Percentiles rank a stretch among this genome's conserved stretches.
Conservation (phyloP, 2,329 filamentous ascomycete genomes). For the Arthrocladium fulminans region DNA sequence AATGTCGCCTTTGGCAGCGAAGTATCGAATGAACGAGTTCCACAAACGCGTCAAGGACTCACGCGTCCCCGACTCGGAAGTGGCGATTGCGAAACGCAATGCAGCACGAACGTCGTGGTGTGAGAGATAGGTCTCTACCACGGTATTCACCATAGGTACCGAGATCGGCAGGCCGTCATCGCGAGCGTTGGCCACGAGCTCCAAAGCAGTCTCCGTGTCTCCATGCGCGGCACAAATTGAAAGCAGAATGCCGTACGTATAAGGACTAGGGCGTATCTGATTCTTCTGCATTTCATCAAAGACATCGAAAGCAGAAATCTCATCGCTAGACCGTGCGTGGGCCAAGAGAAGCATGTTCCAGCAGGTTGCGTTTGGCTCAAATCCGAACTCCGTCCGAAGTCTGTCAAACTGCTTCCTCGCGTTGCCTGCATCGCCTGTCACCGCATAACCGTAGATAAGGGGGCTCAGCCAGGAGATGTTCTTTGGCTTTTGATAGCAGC, state of each 20-base stretch:
- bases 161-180: conserved; percentile 43
- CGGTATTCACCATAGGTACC: conserved; percentile 50
- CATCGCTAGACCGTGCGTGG: conserved; percentile 56
- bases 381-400: conserved; percentile 48
- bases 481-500: conserved; percentile 28
- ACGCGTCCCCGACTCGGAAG: conserved; percentile 43
- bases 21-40: conserved; percentile 65
- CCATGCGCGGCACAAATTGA: conserved; percentile 60
- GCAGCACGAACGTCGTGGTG: conserved; percentile 49
- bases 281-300: conserved; percentile 53
- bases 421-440: conserved; percentile 53
- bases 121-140: conserved; percentile 61
- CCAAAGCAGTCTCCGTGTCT: conserved; percentile 60
- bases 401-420: conserved; percentile 54
- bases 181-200: conserved; percentile 56
- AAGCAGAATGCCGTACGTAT: conserved; percentile 67
- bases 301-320: conserved; percentile 54
- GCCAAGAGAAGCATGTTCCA: conserved; percentile 75
- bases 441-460: conserved; percentile 63
- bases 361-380: conserved; percentile 49
- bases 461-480: conserved; percentile 36
- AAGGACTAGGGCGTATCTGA: conserved; percentile 47
- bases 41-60: conserved; percentile 57
- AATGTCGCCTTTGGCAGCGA: conserved; percentile 56
- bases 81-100: conserved; percentile 50